Conservation (phyloP, 2,329 filamentous ascomycete genomes). For the Raffaelea arxii region DNA sequence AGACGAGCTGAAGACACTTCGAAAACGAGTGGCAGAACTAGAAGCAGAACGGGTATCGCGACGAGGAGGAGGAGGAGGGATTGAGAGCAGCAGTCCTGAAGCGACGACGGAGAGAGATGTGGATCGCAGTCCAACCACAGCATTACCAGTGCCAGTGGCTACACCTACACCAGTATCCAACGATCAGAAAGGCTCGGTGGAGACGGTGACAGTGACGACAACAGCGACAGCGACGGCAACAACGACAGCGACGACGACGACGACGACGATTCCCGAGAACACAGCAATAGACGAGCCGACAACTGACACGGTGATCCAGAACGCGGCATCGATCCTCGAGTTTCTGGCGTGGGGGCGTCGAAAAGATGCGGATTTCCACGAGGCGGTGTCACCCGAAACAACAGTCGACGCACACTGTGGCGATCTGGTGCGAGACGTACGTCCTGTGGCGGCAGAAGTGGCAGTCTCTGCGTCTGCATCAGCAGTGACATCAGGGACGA, state of each 20-base stretch:
- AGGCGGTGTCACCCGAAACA: conserved; percentile 14
- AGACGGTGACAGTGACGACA: too few species aligned
- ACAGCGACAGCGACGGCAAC: too few species aligned
- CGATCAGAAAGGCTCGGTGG: too few species aligned
- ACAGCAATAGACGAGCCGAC: neutral
- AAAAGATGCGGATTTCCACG: conserved; percentile 24
- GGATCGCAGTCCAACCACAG: neutral
- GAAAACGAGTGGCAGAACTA: conserved; percentile 12
- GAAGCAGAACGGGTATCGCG: conserved; percentile 6
- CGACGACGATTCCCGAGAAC: too few species aligned
- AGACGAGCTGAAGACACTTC: conserved; percentile 6
- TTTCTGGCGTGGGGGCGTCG: conserved; percentile 37
- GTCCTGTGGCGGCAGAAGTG: too few species aligned
- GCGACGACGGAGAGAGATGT: too few species aligned
- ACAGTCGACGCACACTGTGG: neutral
- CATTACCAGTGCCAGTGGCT: neutral
- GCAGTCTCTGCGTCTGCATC: too few species aligned
- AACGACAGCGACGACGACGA: too few species aligned
- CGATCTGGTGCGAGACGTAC: neutral
- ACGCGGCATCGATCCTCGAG: conserved; percentile 35
- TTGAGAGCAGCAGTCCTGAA: too few species aligned
- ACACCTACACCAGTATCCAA: conserved; percentile 3
- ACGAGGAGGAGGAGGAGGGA: conserved; percentile 6
- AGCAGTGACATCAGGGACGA: too few species aligned
- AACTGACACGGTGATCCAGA: conserved; percentile 21